Evolutionary conservation across 495 filamentous ascomycete species (phyloP).

Genomic region (Darksidea phi): DNA sequence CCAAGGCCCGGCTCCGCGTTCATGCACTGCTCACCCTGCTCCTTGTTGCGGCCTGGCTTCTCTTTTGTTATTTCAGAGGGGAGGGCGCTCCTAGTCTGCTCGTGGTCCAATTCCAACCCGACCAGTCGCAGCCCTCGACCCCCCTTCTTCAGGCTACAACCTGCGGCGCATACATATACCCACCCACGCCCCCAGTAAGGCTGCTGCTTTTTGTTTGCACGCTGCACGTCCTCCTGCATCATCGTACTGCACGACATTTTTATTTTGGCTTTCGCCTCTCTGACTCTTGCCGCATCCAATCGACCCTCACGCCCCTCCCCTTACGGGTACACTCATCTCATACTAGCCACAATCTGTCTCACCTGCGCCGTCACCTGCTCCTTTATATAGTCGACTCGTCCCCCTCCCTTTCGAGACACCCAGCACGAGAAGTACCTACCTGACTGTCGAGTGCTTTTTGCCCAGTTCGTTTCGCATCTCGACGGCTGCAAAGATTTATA

Average conservation of each 20-base stretch:
- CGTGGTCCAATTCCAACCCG: constrained; percentile 9
- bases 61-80: constrained; percentile 11
- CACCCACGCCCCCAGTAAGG: constrained; percentile 19
- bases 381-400: constrained; percentile 15
- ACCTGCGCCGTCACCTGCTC: constrained; percentile 32
- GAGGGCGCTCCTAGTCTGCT: not conserved
- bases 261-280: constrained; percentile 10
- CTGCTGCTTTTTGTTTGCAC: constrained; percentile 18
- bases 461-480: not conserved
- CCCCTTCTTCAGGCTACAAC: constrained; percentile 34
- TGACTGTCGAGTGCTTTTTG: not conserved
- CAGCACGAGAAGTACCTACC: constrained; percentile 7
- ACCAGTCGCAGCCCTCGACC: constrained; percentile 11
- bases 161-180: constrained; percentile 25
- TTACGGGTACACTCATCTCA: constrained; percentile 6
- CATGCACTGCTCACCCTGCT: constrained; percentile 8
- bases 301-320: not conserved
- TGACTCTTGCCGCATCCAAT: constrained; percentile 13
- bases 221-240: constrained; percentile 29
- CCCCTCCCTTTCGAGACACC: not conserved
- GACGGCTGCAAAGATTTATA: not conserved
- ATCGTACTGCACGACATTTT: constrained; percentile 31
- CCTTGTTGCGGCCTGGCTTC: constrained; percentile 11
- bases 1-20: constrained; percentile 2
- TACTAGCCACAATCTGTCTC: constrained; percentile 27